Evolutionary conservation across 2,329 filamentous ascomycete species (phyloP), one percentile per base, ranked within the genome.

Genomic region (Calonectria pauciramosa): DNA sequence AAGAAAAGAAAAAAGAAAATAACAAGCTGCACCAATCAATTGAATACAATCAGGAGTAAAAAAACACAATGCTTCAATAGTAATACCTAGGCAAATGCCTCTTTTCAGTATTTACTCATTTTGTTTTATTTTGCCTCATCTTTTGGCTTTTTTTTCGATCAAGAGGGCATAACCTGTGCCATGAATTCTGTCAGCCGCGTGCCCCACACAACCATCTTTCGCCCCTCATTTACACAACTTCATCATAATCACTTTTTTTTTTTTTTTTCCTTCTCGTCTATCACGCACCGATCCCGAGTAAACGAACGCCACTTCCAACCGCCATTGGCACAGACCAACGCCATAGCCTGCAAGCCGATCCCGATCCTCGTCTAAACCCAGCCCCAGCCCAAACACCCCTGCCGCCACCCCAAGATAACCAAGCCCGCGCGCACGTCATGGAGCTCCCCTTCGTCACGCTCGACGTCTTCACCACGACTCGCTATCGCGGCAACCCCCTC

Each of bases 401-500:
- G 44, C n/a, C n/a, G 6, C 20, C 41, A 16, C 38, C 7, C 41
- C 41, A 47, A 47, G 41, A 47, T 23, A 47, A 23, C 44, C 13
- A 23, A 47, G 23, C 44, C 20, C 44, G n/a, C 20, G 10, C 44
- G 44, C 44, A 23, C 36, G 74, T 67, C 67, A 85, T 85, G 82
- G 84, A 86, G 74, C 86, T 90, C 70, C 80, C 86, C 26, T 91
- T 90, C 79, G 82, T 87, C 60, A 91, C 90, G 44, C 86, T 91
- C 79, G 90, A 92, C 80, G 90, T 92, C 84, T 92, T 92, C 84
- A 91, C 90, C 59, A 82, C 83, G 34, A 87, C 83, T 1, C 86
- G 84, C 69, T 90, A 88, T 82, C 82, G 84, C 59, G 92, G 92
- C 77, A 93, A 93, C 81, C 91, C 91, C 3, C 88, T 93, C 47